A percentile compares a stretch with the other conserved stretches of the same genome.
phyloP scores from a whole-genome alignment of 2,329 filamentous ascomycete genomes.

The Fusarium coicis region DNA sequence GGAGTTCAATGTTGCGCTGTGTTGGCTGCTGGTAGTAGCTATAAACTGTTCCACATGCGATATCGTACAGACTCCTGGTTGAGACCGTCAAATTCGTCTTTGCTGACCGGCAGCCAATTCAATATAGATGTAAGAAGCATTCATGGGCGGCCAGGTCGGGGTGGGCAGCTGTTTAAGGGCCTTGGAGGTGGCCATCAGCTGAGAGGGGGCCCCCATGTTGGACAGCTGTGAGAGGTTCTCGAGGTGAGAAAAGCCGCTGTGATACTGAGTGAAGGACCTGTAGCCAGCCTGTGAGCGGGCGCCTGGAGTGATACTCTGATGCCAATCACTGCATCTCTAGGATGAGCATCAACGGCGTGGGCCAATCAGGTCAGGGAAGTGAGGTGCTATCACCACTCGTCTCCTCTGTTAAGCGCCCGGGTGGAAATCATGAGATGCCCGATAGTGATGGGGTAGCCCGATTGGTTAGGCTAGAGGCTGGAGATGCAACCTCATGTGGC shows the following conservation, averaged over 20 bases:
- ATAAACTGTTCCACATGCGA: slow-evolving; percentile 33
- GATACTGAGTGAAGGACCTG: slow-evolving; percentile 25
- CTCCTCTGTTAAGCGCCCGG: slow-evolving; percentile 48
- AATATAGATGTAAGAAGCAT: slow-evolving; percentile 17
- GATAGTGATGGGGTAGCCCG: slow-evolving; percentile 25
- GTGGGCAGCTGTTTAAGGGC: slow-evolving; percentile 44
- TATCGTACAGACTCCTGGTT: background rate
- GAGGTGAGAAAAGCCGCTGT: slow-evolving; percentile 29
- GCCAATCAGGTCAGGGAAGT: slow-evolving; percentile 43
- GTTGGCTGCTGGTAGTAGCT: slow-evolving; percentile 39
- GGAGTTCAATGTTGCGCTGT: background rate
- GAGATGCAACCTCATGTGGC: slow-evolving; percentile 20
- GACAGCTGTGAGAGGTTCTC: slow-evolving; percentile 26
- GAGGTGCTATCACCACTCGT: slow-evolving; percentile 30
- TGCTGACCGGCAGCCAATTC: slow-evolving; percentile 29
- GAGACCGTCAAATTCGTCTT: slow-evolving; percentile 14
- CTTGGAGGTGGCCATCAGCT: slow-evolving; percentile 31
- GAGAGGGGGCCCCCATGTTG: slow-evolving; percentile 25
- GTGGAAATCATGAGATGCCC: slow-evolving; percentile 38
- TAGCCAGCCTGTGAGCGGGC: slow-evolving; percentile 34
- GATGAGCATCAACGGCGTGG: slow-evolving; percentile 5
- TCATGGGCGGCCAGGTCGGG: slow-evolving; percentile 29
- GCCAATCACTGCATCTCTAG: slow-evolving; percentile 29
- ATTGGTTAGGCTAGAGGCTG: slow-evolving; percentile 44
- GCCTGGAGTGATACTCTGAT: slow-evolving; percentile 34